Evolutionary conservation across 805 yeast species (phyloP).

Genomic region (Gaillardinia entomophila): DNA sequence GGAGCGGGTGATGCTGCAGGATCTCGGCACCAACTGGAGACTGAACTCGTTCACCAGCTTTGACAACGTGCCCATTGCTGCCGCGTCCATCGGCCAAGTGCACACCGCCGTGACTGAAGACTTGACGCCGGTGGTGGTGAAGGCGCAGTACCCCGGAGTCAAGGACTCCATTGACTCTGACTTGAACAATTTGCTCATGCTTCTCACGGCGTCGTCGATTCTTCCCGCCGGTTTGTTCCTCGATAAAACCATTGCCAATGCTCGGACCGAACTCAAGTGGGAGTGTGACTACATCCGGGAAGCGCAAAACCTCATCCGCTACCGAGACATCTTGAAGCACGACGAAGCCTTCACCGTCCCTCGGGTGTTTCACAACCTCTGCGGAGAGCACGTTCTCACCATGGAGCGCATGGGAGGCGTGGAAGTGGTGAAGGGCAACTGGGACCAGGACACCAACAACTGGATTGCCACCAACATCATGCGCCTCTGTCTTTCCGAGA

Average conservation of each 20-base stretch:
- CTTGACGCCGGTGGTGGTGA: slow-evolving; percentile 78
- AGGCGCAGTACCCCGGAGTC: slow-evolving; percentile 97
- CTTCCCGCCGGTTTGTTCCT: slow-evolving; percentile 89
- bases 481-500: slow-evolving; percentile 82
- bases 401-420: slow-evolving; percentile 85
- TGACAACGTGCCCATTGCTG: slow-evolving; percentile 89
- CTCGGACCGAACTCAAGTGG: slow-evolving; percentile 91
- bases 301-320: slow-evolving; percentile 68
- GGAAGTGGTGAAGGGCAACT: slow-evolving; percentile 72
- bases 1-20: slow-evolving; percentile 63
- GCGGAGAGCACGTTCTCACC: slow-evolving; percentile 79
- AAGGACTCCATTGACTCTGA: slow-evolving; percentile 91
- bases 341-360: slow-evolving; percentile 75
- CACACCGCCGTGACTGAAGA: slow-evolving; percentile 72
- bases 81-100: slow-evolving; percentile 97
- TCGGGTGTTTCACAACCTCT: slow-evolving; percentile 64
- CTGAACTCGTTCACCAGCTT: slow-evolving; percentile 58
- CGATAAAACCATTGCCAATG: slow-evolving; percentile 89
- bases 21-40: slow-evolving; percentile 81
- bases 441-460: slow-evolving; percentile 68
- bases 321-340: slow-evolving; percentile 47
- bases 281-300: slow-evolving; percentile 95
- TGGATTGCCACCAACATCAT: slow-evolving; percentile 82
- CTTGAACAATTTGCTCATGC: slow-evolving; percentile 73
- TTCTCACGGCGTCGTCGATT: slow-evolving; percentile 79